phyloP scores from a whole-genome alignment of 768 basidiomycete species.

The Cystofilobasidium capitatum region DNA sequence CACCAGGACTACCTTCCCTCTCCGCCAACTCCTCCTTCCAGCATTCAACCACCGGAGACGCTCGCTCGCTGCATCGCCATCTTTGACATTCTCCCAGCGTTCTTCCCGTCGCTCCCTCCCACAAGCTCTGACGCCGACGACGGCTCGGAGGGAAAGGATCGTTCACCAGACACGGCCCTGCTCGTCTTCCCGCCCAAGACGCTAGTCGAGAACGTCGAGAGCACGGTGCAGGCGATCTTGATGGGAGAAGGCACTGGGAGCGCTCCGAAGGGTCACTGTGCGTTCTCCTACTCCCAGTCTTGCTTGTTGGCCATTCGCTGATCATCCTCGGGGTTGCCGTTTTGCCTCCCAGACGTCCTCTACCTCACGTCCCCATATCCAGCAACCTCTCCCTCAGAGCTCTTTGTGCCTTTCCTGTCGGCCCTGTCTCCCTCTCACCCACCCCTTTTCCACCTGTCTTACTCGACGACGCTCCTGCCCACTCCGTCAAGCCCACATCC shows the following conservation, averaged over 20 bases:
- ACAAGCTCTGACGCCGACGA: constrained; percentile 17
- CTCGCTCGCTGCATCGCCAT: constrained; percentile 50
- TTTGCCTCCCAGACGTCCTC: constrained; percentile 41
- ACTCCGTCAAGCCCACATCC: constrained; percentile 28
- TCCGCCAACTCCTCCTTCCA: not conserved
- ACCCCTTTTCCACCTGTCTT: constrained; percentile 45
- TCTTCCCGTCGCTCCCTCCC: constrained; percentile 29
- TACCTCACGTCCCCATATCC: constrained; percentile 41
- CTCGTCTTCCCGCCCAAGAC: constrained; percentile 66
- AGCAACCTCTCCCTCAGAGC: constrained; percentile 43
- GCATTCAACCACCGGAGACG: not conserved
- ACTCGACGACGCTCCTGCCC: constrained; percentile 44
- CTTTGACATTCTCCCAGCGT: constrained; percentile 43
- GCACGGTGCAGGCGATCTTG: constrained; percentile 55
- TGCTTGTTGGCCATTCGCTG: not conserved
- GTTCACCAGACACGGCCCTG: constrained; percentile 53
- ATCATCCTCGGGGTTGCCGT: not conserved
- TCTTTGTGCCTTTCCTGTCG: constrained; percentile 52
- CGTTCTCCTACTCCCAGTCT: constrained; percentile 32
- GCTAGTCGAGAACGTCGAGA: constrained; percentile 35
- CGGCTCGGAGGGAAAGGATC: constrained; percentile 35
- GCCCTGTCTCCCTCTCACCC: not conserved
- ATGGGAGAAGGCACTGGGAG: constrained; percentile 66
- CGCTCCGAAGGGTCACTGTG: constrained; percentile 64
- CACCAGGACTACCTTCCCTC: constrained; percentile 20